Base-by-base conservation (phyloP, 2,329 filamentous ascomycete species). In the Cladophialophora yegresii region DNA sequence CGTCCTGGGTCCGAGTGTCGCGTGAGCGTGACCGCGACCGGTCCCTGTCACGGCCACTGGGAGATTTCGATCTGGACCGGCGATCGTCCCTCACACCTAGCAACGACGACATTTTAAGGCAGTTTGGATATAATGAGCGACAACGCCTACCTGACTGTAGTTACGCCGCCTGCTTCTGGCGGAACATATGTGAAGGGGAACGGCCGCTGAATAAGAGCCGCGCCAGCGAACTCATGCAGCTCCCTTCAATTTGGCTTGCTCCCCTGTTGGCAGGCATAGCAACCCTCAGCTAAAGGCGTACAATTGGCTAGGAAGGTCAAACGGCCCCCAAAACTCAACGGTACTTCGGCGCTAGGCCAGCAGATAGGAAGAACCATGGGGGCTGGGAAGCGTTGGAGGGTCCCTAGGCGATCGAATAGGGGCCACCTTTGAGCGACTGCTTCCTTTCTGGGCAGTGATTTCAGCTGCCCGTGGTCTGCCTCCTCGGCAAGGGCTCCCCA, bases 51-150 rank as follows among this genome's bases (percentile, higher is more conserved):
- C 75, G 74, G 30, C 77, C 77, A 62, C 75, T 71, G 36, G 78
- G 79, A 36, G 79, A 81, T 67, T 77, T 80, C 66, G 79, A 81
- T 61, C 79, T 75, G 66, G 75, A 76, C 62, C 79, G 78, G 68
- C 69, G 68, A 40, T 64, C 45, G 43, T 70, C 64, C 53, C 65
- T 63, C 47, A 71, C 68, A 33, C 62, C 63, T 32, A 71, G 61
- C 67, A 70, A 66, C 45, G 68, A 66, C 54, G 62, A 50, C 66
- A 66, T 68, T 23, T 60, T 22, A 28, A 26, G 12, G 22, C 12
- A 23, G 32, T 57, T 51, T 28, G 30, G 32, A 20, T 13, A 30
- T 4, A 30, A n/a, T n/a, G 32, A 23, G 20, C 45, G 28, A 13
- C 47, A 40, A 30, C 5, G 10, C 33, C 47, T 59, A 26, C 45